These are phyloP conservation scores for Hypoxylon sp. DNA, from an alignment of 2,329 filamentous ascomycete genomes.

Conservation along the genomic window DNA sequence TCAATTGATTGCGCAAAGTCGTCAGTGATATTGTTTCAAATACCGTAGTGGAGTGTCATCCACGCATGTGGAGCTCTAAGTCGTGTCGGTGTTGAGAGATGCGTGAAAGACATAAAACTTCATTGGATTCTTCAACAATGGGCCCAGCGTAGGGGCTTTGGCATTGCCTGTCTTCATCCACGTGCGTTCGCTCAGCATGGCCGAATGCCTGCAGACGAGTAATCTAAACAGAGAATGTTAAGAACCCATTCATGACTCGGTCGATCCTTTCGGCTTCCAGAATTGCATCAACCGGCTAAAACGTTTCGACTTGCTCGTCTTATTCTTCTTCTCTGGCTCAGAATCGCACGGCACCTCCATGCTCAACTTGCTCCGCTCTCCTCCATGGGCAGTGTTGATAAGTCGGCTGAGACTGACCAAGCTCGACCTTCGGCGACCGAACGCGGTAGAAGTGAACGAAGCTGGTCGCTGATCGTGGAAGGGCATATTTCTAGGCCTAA, in stretches of 20 bases:
- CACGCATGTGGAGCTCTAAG: conserved; percentile 18
- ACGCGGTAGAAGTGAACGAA: conserved; percentile 70
- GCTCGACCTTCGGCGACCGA: conserved; percentile 78
- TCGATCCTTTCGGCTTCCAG: conserved; percentile 72
- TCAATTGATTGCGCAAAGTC: conserved; percentile 30
- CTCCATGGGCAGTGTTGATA: conserved; percentile 79
- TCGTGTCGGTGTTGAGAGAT: conserved; percentile 34
- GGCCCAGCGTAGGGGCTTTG: conserved; percentile 9
- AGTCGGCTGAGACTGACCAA: conserved; percentile 81
- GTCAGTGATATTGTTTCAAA: conserved; percentile 31
- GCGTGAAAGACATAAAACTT: conserved; percentile 41
- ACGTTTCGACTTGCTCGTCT: conserved; percentile 74
- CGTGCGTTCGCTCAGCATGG: conserved; percentile 1
- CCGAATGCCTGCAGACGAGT: conserved; percentile 13
- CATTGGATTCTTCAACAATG: conserved; percentile 33
- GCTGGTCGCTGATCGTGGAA: conserved; percentile 69
- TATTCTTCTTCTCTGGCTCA: conserved; percentile 68
- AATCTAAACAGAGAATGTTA: conserved; percentile 19
- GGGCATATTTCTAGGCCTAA: conserved; percentile 55
- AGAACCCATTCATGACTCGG: conserved; percentile 38
- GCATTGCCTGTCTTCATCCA: conserved; percentile 7
- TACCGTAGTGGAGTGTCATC: conserved; percentile 27
- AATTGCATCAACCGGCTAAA: conserved; percentile 82
- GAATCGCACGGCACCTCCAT: conserved; percentile 71
- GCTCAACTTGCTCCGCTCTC: conserved; percentile 79